Conservation (phyloP, 805 yeast species). For the Candida ulmi region DNA sequence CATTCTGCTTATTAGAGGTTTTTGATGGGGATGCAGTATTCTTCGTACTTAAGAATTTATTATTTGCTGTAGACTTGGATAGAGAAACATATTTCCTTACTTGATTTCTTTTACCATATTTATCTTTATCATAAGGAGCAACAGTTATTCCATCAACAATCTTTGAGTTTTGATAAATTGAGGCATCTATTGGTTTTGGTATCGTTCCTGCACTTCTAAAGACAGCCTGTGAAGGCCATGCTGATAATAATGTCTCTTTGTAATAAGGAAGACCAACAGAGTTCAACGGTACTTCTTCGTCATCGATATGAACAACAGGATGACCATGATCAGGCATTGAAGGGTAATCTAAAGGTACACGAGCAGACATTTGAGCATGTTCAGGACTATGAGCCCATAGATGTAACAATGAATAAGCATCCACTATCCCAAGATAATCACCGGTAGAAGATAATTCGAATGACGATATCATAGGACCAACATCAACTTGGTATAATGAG, state of each 20-base stretch:
- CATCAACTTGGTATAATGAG: conserved; percentile 60
- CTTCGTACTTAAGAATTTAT: conserved; percentile 56
- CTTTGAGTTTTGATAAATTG: conserved; percentile 33
- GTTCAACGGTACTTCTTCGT: conserved; percentile 51
- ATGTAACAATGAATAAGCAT: conserved; percentile 38
- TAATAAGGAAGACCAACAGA: conserved; percentile 85
- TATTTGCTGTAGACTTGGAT: conserved; percentile 22
- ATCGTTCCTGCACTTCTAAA: conserved; percentile 61
- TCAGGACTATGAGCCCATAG: conserved; percentile 56
- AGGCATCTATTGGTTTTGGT: conserved; percentile 46
- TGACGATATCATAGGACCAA: conserved; percentile 30
- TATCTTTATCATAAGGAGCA: conserved; percentile 52
- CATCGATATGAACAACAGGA: conserved; percentile 34
- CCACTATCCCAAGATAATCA: conserved; percentile 67
- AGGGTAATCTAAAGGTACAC: conserved; percentile 53
- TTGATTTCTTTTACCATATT: conserved; percentile 52
- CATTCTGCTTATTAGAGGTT: conserved; percentile 12
- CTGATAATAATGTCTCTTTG: conserved; percentile 67
- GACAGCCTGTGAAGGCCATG: conserved; percentile 64
- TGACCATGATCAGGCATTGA: conserved; percentile 31
- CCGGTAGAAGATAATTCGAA: conserved; percentile 50
- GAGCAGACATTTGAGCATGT: conserved; percentile 36
- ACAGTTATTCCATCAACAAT: conserved; percentile 30
- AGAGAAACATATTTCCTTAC: conserved; percentile 37
- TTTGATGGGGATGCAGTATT: conserved; percentile 15